Evolutionary conservation across 192 early-diverging fungal species (phyloP).

Genomic region (Gaertneriomyces sp.): DNA sequence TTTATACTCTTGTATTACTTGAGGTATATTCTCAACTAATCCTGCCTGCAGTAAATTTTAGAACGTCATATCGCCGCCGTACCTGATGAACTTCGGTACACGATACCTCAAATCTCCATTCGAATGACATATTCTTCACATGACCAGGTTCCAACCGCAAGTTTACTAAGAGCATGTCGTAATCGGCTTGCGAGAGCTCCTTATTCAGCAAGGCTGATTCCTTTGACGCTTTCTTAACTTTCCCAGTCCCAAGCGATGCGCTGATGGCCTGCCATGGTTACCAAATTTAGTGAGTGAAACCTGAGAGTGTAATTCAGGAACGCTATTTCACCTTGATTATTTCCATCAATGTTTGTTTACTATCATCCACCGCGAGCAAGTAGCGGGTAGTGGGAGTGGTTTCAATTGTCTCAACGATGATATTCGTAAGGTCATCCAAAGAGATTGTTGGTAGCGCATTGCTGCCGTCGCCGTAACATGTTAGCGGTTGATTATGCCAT

Average conservation of each 20-base stretch:
- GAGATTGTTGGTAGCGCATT: constrained; percentile 57
- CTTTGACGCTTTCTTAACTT: constrained; percentile 49
- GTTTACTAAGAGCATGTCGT: constrained; percentile 55
- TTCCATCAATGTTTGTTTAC: constrained; percentile 48
- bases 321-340: constrained; percentile 44
- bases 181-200: constrained; percentile 48
- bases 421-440: constrained; percentile 54
- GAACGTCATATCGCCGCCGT: not conserved
- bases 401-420: constrained; percentile 56
- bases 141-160: constrained; percentile 54
- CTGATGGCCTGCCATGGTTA: constrained; percentile 42
- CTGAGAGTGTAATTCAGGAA: not conserved
- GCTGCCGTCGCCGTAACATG: constrained; percentile 54
- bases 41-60: constrained; percentile 33
- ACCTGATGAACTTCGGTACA: not conserved
- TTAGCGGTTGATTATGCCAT: constrained; percentile 56
- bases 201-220: constrained; percentile 53
- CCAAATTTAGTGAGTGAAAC: constrained; percentile 1
- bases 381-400: constrained; percentile 49
- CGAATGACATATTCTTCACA: constrained; percentile 54
- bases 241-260: constrained; percentile 48
- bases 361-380: constrained; percentile 59
- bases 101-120: constrained; percentile 60
- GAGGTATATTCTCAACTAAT: constrained; percentile 50
- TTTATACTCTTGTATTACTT: constrained; percentile 58